Evolutionary conservation across 306 rosid species (phyloP).

Genomic region (Cicer chorassanicum): DNA sequence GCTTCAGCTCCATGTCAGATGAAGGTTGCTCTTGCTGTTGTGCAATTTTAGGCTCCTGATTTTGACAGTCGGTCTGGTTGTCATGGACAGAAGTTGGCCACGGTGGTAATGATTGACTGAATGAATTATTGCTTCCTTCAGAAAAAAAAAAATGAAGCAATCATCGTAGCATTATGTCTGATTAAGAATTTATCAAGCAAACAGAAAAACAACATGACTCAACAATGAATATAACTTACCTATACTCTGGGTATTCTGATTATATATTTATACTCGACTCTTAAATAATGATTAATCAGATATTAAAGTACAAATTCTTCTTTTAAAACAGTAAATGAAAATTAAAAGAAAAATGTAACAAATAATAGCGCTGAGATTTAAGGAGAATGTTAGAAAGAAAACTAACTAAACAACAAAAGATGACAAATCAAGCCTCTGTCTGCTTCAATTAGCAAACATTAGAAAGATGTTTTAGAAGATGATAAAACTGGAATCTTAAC

Average conservation of each 20-base stretch:
- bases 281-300: slow-evolving; percentile 7
- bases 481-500: neutral
- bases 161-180: slow-evolving; percentile 3
- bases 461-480: neutral
- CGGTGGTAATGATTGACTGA: slow-evolving; percentile 61
- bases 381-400: neutral
- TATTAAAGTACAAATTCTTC: slow-evolving; percentile 16
- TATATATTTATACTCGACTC: slow-evolving; percentile 16
- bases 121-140: slow-evolving; percentile 63
- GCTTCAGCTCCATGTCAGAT: slow-evolving; percentile 63
- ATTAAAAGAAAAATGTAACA: slow-evolving; percentile 2
- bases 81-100: slow-evolving; percentile 52
- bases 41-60: slow-evolving; percentile 57
- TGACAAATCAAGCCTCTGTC: slow-evolving; percentile 10
- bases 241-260: slow-evolving; percentile 2
- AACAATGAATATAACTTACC: slow-evolving; percentile 20
- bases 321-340: slow-evolving; percentile 3
- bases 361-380: slow-evolving; percentile 3
- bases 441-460: slow-evolving; percentile 13
- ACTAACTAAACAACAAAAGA: slow-evolving; percentile 1
- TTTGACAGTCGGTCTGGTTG: slow-evolving; percentile 56
- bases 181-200: slow-evolving; percentile 28
- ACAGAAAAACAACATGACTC: slow-evolving; percentile 31
- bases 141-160: slow-evolving; percentile 46
- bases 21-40: slow-evolving; percentile 63